Base-by-base conservation (phyloP, 1,284 basidiomycete species). In the Meira miltonrushii region DNA sequence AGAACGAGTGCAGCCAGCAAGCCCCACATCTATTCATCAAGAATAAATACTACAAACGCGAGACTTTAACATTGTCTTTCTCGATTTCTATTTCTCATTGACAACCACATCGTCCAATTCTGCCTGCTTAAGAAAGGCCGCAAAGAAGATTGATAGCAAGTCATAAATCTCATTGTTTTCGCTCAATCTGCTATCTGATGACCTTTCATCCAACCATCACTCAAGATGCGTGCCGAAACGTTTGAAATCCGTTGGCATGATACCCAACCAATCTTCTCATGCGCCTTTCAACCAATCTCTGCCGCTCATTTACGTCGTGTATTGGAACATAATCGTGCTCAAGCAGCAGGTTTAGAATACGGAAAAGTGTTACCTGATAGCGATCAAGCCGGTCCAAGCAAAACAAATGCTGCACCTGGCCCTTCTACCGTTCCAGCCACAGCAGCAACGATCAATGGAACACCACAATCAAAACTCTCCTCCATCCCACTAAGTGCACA, bases 241-340 rank as follows among this genome's bases (percentile, higher is more conserved):
- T 76, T 77, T 58, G 75, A 77, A 58, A 76, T 77, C 55, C 64
- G 74, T 46, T 78, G 75, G 75, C 75, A 78, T 47, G 71, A 78
- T 58, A 76, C 70, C 48, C 67, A 75, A 54, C 75, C 75, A 19
- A 77, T 78, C 60, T 78, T 75, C 57, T 69, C 71, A 48, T 75
- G 72, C 57, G 66, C 67, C 15, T 75, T 78, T 44, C 74, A 76
- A 46, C 70, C 75, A 25, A 65, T 77, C n/a, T 57, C 67, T 2
- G 37, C 68, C 28, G 55, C 62, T 23, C 71, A 72, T 28, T 69
- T 77, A 37, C 59, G 63, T 33, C 58, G 68, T 10, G 73, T 76
- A 6, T 65, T 77, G 37, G 75, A 78, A 48, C 68, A 73, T 59
- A 78, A 76, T 59, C 60, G 68, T 43, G 73, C 68, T 7, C 73